phyloP scores from a whole-genome alignment of 164 flowering plant genomes.

The Stephania japonica region DNA sequence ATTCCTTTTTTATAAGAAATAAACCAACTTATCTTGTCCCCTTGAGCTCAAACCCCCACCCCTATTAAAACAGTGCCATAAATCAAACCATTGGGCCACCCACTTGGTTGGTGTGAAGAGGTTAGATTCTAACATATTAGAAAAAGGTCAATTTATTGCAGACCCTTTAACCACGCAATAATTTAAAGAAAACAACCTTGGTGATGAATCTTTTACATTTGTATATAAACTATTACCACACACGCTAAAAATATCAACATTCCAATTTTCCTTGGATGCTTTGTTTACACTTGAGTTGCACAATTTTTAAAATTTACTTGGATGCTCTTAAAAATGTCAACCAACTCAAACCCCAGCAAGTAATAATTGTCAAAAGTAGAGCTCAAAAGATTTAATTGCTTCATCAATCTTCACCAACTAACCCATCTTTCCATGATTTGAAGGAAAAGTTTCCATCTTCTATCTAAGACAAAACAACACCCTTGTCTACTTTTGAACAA shows the following conservation, averaged over 20 bases:
- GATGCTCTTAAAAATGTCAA: not conserved
- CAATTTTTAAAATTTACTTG: not conserved
- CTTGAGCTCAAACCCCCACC: too few species aligned
- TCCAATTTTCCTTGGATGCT: not conserved
- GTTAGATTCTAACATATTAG: too few species aligned
- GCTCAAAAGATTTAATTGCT: not conserved
- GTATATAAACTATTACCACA: not conserved
- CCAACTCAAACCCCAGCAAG: not conserved
- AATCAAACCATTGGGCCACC: too few species aligned
- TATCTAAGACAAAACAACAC: not conserved
- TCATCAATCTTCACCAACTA: not conserved
- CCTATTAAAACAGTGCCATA: too few species aligned
- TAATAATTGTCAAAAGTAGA: not conserved
- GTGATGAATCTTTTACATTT: not conserved
- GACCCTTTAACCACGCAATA: not conserved
- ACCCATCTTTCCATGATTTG: not conserved
- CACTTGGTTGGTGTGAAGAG: too few species aligned
- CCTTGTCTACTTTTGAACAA: not conserved
- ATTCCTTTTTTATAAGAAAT: too few species aligned
- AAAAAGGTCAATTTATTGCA: not conserved
- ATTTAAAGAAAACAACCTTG: not conserved
- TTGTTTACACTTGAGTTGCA: not conserved
- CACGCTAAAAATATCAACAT: not conserved
- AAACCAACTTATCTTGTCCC: too few species aligned
- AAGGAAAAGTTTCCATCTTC: not conserved